Evolutionary conservation across 2,329 filamentous ascomycete species (phyloP).

Genomic region (Anisogramma anomala): DNA sequence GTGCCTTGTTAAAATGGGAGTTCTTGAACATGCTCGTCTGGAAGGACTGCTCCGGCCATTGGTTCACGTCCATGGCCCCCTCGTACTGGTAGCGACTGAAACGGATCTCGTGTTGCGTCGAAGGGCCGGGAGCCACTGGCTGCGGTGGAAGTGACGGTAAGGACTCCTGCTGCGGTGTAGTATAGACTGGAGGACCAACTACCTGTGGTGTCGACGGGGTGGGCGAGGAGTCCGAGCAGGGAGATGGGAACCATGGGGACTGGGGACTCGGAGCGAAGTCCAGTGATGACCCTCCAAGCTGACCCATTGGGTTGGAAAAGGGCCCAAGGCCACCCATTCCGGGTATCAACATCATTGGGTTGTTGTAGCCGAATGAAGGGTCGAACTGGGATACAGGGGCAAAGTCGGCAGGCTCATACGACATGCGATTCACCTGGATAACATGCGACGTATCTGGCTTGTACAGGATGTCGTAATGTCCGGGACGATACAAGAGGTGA

Average conservation of each 20-base stretch:
- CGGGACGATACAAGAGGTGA: slow-evolving; percentile 54
- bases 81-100: slow-evolving; percentile 45
- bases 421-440: slow-evolving; percentile 43
- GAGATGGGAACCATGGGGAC: slow-evolving; percentile 27
- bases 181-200: background rate
- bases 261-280: slow-evolving; percentile 23
- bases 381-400: background rate
- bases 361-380: slow-evolving; percentile 28
- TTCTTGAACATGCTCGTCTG: slow-evolving; percentile 53
- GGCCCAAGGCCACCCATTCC: slow-evolving; percentile 25
- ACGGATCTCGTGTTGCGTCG: slow-evolving; percentile 29
- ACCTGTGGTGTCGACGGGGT: slow-evolving; percentile 6
- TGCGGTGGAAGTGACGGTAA: slow-evolving; percentile 21
- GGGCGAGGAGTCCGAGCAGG: slow-evolving; percentile 23
- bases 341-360: slow-evolving; percentile 36
- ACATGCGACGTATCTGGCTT: slow-evolving; percentile 19
- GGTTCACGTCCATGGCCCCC: slow-evolving; percentile 20
- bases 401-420: slow-evolving; percentile 17
- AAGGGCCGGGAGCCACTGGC: slow-evolving; percentile 20
- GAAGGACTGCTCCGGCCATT: slow-evolving; percentile 33
- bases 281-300: slow-evolving; percentile 17
- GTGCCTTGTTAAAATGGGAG: slow-evolving; percentile 54
- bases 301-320: slow-evolving; percentile 13
- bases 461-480: slow-evolving; percentile 93
- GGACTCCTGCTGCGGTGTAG: slow-evolving; percentile 15